Evolutionary conservation across 169 alveolate species (phyloP), one percentile per base, ranked within the genome.

Genomic region (Plasmodium malariae): DNA sequence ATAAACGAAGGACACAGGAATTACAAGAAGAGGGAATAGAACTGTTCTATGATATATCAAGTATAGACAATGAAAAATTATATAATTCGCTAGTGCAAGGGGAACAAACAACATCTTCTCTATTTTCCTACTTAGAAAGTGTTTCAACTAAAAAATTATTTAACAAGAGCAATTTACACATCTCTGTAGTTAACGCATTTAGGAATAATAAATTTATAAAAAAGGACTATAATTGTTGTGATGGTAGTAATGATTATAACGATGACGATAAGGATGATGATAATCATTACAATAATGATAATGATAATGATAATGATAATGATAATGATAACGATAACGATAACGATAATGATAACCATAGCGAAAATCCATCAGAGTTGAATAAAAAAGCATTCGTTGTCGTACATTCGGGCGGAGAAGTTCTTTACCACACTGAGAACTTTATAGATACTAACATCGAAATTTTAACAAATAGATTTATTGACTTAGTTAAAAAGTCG

Each of bases 401-500:
- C 3, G 34, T 59, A 3, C 91, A 83, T 17, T 67, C 91, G 0
- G 43, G 34, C 51, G 83, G 85, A 14, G 65, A 49, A 9, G 34
- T 83, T 0, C 3, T 9, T 3, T 83, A 83, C 30, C 43, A 55
- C 1, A 26, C 73, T 0, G 91, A 83, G 24, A 2, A 83, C 14
- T 57, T 83, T 6, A 54, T 83, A 17, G 69, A 57, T 19, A 70
- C 45, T 6, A 83, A 83, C 26, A 65, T 83, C 14, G 65, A 83
- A 2, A 83, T 83, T 19, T 55, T 83, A n/a, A 83, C 91, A 11
- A 14, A 30, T 24, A 34, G 32, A 9, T 83, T 49, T 37, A 83
- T 83, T 67, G 72, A 49, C 6, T 17, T 83, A 73, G 28, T 83
- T 36, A 83, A 83, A 43, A 49, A 83, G n/a, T 83, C 91, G 1